Conservation (phyloP, 2,329 filamentous ascomycete species). For the Exophiala mesophila region DNA sequence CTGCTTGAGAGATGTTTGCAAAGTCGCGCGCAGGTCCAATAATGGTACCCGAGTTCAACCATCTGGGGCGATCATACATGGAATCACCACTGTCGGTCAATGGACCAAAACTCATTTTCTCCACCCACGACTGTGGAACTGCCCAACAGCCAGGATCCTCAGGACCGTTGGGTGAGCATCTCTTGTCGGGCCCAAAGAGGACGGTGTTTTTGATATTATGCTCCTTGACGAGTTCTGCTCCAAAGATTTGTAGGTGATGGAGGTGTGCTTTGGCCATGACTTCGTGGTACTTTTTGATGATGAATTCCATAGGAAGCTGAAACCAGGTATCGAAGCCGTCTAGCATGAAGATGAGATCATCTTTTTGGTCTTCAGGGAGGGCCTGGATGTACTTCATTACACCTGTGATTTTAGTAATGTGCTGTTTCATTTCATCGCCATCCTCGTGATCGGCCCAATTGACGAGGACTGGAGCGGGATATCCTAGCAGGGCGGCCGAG, state of each 20-base stretch:
- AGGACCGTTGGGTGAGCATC: slow-evolving; percentile 41
- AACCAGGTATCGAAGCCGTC: slow-evolving; percentile 63
- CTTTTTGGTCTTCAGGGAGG: slow-evolving; percentile 42
- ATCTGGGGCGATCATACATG: slow-evolving; percentile 41
- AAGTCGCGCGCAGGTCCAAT: slow-evolving; percentile 51
- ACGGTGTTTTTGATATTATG: slow-evolving; percentile 42
- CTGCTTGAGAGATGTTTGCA: slow-evolving; percentile 22
- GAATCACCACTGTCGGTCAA: slow-evolving; percentile 36
- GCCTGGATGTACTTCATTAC: slow-evolving; percentile 42
- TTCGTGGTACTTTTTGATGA: slow-evolving; percentile 61
- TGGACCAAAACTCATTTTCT: slow-evolving; percentile 45
- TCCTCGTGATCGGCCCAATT: slow-evolving; percentile 35
- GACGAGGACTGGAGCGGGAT: slow-evolving; percentile 54
- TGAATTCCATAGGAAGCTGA: slow-evolving; percentile 59
- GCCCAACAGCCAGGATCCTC: slow-evolving; percentile 48
- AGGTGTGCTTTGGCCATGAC: slow-evolving; percentile 52
- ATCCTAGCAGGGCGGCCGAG: slow-evolving; percentile 55
- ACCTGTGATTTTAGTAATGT: slow-evolving; percentile 39
- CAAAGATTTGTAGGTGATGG: slow-evolving; percentile 45
- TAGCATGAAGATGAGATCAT: slow-evolving; percentile 60
- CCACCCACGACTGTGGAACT: slow-evolving; percentile 49
- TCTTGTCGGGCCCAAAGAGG: slow-evolving; percentile 53
- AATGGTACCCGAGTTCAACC: slow-evolving; percentile 44
- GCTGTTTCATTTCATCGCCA: slow-evolving; percentile 33
- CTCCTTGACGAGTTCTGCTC: slow-evolving; percentile 38